Evolutionary conservation across 1,284 basidiomycete genomes (phyloP).

Genomic region (Trichosporon ovoides): DNA sequence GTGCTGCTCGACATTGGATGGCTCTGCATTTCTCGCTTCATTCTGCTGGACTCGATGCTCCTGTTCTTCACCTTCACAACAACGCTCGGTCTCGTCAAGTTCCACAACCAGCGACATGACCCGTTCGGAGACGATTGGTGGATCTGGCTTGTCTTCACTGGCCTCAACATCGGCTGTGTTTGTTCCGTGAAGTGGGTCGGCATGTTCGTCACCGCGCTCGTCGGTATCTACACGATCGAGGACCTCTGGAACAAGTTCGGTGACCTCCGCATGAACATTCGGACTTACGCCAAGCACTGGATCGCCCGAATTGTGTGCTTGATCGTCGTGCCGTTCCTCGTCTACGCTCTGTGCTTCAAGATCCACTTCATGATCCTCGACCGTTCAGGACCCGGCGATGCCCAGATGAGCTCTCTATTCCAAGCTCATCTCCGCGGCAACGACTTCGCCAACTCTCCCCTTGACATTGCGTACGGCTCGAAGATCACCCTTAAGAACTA

Average conservation of each 20-base stretch:
- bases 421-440: constrained; percentile 95
- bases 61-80: constrained; percentile 97
- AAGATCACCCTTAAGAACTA: constrained; percentile 93
- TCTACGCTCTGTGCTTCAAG: constrained; percentile 94
- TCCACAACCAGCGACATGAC: constrained; percentile 90
- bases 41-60: constrained; percentile 95
- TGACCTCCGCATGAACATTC: constrained; percentile 79
- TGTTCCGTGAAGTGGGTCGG: constrained; percentile 96
- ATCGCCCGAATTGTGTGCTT: constrained; percentile 76
- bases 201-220: constrained; percentile 87
- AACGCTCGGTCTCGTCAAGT: constrained; percentile 89
- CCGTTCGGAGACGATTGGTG: constrained; percentile 95
- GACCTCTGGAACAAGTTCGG: constrained; percentile 99
- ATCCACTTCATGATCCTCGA: constrained; percentile 91
- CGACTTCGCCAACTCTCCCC: constrained; percentile 80
- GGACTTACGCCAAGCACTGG: constrained; percentile 88
- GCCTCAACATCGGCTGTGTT: constrained; percentile 90
- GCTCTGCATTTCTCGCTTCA: constrained; percentile 94
- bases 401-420: constrained; percentile 98
- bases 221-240: constrained; percentile 93
- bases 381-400: constrained; percentile 90
- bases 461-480: constrained; percentile 86
- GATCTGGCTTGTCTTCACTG: constrained; percentile 87
- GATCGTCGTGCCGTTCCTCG: constrained; percentile 80
- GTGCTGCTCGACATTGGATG: constrained; percentile 92